phyloP scores from a whole-genome alignment of 116 monocot species.

The Iris pallida region DNA sequence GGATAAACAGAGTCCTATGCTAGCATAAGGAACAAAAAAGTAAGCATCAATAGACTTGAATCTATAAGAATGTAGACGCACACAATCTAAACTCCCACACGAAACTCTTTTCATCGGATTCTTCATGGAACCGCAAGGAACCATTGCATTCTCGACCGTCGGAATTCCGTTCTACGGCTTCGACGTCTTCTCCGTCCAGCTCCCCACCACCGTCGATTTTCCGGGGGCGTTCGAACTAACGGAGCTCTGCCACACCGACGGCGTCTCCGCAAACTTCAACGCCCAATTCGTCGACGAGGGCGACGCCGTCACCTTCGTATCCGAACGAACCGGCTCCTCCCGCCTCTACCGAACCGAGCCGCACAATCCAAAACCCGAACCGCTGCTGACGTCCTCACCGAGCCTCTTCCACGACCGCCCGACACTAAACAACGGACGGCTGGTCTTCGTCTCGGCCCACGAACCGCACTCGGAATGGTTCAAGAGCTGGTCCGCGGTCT shows the following conservation, averaged over 20 bases:
- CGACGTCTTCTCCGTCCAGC: constrained; percentile 72
- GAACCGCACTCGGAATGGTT: constrained; percentile 33
- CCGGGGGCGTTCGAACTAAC: not conserved
- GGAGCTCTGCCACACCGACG: constrained; percentile 74
- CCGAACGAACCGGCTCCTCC: constrained; percentile 60
- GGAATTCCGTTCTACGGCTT: constrained; percentile 68
- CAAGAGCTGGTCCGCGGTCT: constrained; percentile 78
- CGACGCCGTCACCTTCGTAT: constrained; percentile 52
- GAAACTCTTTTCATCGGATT: no score
- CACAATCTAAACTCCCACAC: no score
- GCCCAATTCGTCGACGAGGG: constrained; percentile 60
- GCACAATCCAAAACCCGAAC: constrained; percentile 10
- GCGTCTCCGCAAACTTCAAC: constrained; percentile 69
- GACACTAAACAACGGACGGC: constrained; percentile 19
- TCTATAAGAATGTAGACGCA: no score
- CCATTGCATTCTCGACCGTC: constrained; percentile 57
- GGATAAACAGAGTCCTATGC: no score
- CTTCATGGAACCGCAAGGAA: constrained; percentile 43
- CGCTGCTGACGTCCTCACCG: constrained; percentile 19
- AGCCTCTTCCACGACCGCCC: constrained; percentile 81
- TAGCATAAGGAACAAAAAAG: no score
- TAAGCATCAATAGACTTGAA: no score
- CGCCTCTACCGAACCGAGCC: constrained; percentile 26
- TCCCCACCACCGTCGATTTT: constrained; percentile 9
- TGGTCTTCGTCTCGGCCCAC: constrained; percentile 69